Evolutionary conservation across 2,329 filamentous ascomycete genomes (phyloP), one percentile per base, ranked within the genome.

Genomic region (Colletotrichum lentis): DNA sequence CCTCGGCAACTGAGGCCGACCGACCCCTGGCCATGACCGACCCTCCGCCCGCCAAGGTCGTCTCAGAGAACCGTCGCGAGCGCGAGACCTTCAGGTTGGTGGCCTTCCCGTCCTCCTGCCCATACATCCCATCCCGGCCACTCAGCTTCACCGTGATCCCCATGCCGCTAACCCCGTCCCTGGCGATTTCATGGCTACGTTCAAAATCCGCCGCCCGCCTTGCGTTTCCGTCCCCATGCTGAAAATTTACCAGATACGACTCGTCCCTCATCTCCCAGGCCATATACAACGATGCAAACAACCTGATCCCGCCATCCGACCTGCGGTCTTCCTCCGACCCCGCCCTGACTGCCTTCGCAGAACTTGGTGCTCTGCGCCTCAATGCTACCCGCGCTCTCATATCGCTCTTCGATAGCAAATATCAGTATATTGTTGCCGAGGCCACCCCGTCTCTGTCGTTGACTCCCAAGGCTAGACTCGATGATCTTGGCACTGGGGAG

Each of bases 381-480:
- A 75, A 79, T n/a, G 58, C 61, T 5, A 57, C 49, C n/a, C 79
- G 83, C 24, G 76, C 79, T 20, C 69, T 86, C 35, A 78, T 87
- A 49, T 86, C 84, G 1, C 75, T 87, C n/a, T 86, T 87, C 68
- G 84, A 85, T 67, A 74, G 73, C 7, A 76, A 77, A 4, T 73
- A 78, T 50, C 84, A 87, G 68, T 80, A 85, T 67, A 74, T 87
- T 18, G 74, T 87, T 18, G 83, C 84, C 59, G 85, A 87, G 69
- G 82, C 84, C 3, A 84, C 83, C 0, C 77, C 77, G 0, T 76
- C 75, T 1, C 73, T 80, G 1, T 78, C 78, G 0, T 71, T 86
- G 3, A 72, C 74, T 52, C 76, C 63, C 70, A 74, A 72, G 73
- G 50, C 75, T 61, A 70, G 74, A 24, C 47, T 71, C 8, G 60